These are phyloP conservation scores for Dysphania ambrosioides DNA, from an alignment of 148 eudicot genomes.

Conservation along the genomic window DNA sequence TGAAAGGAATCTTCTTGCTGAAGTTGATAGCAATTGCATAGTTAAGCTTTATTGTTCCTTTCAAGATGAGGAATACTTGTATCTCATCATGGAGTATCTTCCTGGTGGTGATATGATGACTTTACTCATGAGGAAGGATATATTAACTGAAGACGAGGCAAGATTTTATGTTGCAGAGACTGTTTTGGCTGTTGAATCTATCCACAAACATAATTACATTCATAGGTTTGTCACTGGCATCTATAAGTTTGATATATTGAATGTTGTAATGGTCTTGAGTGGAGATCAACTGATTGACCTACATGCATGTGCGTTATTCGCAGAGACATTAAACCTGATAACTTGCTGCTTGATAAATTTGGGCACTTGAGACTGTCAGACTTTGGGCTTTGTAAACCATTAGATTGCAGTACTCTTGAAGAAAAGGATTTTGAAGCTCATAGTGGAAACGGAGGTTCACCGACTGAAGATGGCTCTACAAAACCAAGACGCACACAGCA, in stretches of 20 bases:
- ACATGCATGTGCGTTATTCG: constrained; percentile 6
- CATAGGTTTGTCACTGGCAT: constrained; percentile 58
- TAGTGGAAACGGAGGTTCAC: constrained; percentile 42
- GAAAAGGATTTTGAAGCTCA: constrained; percentile 66
- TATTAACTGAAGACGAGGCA: constrained; percentile 81
- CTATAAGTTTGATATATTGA: constrained; percentile 5
- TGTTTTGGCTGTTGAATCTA: constrained; percentile 91
- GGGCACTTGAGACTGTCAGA: constrained; percentile 89
- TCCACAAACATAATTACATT: constrained; percentile 87
- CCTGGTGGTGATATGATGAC: constrained; percentile 99
- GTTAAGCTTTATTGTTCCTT: constrained; percentile 94
- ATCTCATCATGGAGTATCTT: constrained; percentile 95
- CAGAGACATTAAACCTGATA: constrained; percentile 98
- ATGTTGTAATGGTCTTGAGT: not conserved
- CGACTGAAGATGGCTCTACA: constrained; percentile 43
- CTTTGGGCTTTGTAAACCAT: constrained; percentile 91
- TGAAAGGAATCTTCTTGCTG: constrained; percentile 94
- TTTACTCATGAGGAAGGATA: constrained; percentile 92
- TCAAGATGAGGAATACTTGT: constrained; percentile 86
- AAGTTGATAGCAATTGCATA: constrained; percentile 96
- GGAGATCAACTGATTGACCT: not conserved
- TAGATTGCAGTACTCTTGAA: constrained; percentile 84
- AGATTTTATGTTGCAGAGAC: constrained; percentile 95
- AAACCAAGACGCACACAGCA: constrained; percentile 87
- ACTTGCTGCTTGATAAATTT: constrained; percentile 84